phyloP scores from a whole-genome alignment of 768 basidiomycete genomes.

The Mycena rebaudengoi region DNA sequence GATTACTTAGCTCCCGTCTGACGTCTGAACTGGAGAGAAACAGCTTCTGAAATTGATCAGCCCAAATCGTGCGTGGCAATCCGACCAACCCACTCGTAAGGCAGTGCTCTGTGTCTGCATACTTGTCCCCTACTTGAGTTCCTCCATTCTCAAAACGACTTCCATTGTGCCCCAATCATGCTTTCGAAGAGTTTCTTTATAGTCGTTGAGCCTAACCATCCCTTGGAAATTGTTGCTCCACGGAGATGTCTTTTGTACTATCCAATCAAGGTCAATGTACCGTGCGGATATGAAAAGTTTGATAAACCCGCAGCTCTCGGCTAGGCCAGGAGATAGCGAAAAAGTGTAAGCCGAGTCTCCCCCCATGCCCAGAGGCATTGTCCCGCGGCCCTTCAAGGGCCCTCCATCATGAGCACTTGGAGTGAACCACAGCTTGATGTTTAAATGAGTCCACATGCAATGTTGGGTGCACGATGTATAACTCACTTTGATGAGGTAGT shows the following conservation, averaged over 20 bases:
- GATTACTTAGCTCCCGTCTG: no score
- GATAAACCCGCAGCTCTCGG: not conserved
- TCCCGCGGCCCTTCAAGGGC: not conserved
- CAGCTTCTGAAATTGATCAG: no score
- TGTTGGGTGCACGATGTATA: not conserved
- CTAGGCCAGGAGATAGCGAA: not conserved
- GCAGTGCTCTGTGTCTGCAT: no score
- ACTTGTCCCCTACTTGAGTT: no score
- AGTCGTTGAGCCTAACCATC: not conserved
- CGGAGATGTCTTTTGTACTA: not conserved
- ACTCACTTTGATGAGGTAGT: not conserved
- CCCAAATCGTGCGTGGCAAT: no score
- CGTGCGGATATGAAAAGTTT: not conserved
- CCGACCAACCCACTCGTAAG: no score
- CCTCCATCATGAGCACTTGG: not conserved
- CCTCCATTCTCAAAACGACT: no score
- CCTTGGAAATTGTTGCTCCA: not conserved
- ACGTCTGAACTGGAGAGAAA: no score
- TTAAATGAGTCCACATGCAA: not conserved
- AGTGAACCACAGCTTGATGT: not conserved
- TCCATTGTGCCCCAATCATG: no score
- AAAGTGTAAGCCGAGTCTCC: not conserved
- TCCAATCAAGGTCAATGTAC: not conserved
- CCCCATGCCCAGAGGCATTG: not conserved
- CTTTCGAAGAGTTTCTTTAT: not conserved